Evolutionary conservation across 108 stramenopile species (phyloP).

Genomic region (Skeletonema marinoi): DNA sequence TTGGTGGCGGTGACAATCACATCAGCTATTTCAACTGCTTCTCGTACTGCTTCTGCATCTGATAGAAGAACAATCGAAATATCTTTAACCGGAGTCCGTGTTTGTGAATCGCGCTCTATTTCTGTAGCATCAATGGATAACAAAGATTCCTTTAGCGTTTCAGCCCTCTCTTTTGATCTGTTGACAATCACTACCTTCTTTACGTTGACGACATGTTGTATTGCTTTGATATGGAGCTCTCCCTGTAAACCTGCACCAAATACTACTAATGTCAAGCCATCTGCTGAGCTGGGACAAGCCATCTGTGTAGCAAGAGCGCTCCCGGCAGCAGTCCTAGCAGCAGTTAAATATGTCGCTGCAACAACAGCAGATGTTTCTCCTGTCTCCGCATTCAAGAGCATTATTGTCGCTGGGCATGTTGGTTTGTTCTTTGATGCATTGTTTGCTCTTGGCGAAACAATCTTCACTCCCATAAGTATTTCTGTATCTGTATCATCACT

Average conservation of each 20-base stretch:
- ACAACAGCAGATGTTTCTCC: conserved; percentile 72
- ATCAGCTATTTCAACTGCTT: conserved; percentile 62
- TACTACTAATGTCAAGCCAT: conserved; percentile 54
- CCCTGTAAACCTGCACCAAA: conserved; percentile 86
- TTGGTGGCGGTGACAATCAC: conserved; percentile 71
- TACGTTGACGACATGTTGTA: conserved; percentile 54
- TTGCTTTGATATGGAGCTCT: conserved; percentile 70
- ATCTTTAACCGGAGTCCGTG: conserved; percentile 11
- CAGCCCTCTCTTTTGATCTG: conserved; percentile 61
- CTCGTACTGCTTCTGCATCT: conserved; percentile 31
- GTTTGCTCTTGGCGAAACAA: conserved; percentile 61
- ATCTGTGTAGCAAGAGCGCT: conserved; percentile 69
- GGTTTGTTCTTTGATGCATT: conserved; percentile 66
- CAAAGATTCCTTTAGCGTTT: conserved; percentile 37
- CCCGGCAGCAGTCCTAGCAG: conserved; percentile 79
- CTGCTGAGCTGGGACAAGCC: conserved; percentile 12
- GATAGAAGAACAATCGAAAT: conserved; percentile 42
- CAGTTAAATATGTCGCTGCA: conserved; percentile 80
- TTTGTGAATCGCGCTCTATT: conserved; percentile 4
- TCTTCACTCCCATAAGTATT: conserved; percentile 71
- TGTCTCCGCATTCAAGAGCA: conserved; percentile 65
- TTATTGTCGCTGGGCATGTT: conserved; percentile 72
- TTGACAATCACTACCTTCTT: conserved; percentile 72
- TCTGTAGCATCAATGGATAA: conserved; percentile 7
- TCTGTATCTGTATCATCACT: conserved; percentile 2